phyloP scores from a whole-genome alignment of 129 eudicot species.

The Gnaphalium uliginosum region DNA sequence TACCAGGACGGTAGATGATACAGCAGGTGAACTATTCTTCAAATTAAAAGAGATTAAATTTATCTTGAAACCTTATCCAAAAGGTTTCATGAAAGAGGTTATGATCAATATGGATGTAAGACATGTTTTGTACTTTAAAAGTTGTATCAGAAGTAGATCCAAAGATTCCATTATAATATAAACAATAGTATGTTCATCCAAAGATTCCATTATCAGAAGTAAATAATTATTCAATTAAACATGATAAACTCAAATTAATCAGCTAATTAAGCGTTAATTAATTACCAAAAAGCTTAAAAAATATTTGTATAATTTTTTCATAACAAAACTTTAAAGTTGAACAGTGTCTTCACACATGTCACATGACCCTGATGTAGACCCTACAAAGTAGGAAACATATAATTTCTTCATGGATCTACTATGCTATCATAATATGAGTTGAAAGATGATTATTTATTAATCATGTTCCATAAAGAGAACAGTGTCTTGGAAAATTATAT shows the following conservation, averaged over 20 bases:
- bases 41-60: not conserved
- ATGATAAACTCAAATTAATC: slow-evolving; percentile 17
- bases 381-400: slow-evolving; percentile 38
- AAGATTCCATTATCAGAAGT: slow-evolving; percentile 34
- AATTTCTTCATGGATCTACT: slow-evolving; percentile 39
- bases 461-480: slow-evolving; percentile 17
- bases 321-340: slow-evolving; percentile 31
- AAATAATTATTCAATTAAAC: slow-evolving; percentile 28
- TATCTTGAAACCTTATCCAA: slow-evolving; percentile 32
- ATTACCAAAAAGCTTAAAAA: slow-evolving; percentile 17
- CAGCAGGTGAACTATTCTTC: slow-evolving; percentile 5
- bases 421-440: slow-evolving; percentile 31
- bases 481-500: slow-evolving; percentile 17
- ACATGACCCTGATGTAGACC: slow-evolving; percentile 40
- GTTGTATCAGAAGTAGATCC: slow-evolving; percentile 34
- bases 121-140: slow-evolving; percentile 37
- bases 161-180: slow-evolving; percentile 37
- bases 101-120: slow-evolving; percentile 25
- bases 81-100: slow-evolving; percentile 17
- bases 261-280: slow-evolving; percentile 28
- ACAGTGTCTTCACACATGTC: slow-evolving; percentile 40
- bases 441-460: slow-evolving; percentile 15
- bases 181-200: slow-evolving; percentile 27
- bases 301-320: slow-evolving; percentile 10
- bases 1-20: not conserved